These are phyloP conservation scores for Paramecium tetraurelia DNA, from an alignment of 73 alveolate species.

Conservation along the genomic window DNA sequence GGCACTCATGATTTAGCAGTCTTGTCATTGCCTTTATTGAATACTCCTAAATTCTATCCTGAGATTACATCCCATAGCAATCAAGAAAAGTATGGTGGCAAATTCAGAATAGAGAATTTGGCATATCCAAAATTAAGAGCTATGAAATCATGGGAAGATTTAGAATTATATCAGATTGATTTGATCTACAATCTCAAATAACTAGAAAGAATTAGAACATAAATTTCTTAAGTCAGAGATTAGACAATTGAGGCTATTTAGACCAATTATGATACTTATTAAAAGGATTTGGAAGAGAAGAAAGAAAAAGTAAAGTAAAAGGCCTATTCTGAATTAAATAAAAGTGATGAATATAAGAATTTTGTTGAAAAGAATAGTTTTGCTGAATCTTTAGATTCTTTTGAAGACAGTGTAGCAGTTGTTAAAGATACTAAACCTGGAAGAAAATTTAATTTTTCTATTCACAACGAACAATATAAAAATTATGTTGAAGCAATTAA, in stretches of 20 bases:
- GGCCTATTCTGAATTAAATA: slow-evolving; percentile 3
- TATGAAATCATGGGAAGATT: slow-evolving; percentile 36
- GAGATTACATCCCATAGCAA: not conserved
- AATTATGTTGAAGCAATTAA: not conserved
- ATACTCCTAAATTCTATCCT: not conserved
- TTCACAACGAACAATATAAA: not conserved
- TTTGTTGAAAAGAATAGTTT: slow-evolving; percentile 12
- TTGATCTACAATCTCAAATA: slow-evolving; percentile 4
- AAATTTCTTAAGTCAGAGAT: slow-evolving; percentile 9
- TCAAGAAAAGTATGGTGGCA: slow-evolving; percentile 23
- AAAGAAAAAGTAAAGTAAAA: not conserved
- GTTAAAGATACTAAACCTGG: not conserved
- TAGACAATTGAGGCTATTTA: not conserved
- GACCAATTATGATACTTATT: not conserved
- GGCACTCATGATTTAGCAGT: slow-evolving; percentile 18
- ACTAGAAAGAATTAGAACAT: not conserved
- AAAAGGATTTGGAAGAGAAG: not conserved
- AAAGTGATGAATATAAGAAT: not conserved
- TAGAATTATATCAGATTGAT: slow-evolving; percentile 31
- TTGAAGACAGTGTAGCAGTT: not conserved
- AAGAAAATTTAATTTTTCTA: not conserved
- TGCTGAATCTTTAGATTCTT: not conserved
- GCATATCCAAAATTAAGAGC: not conserved
- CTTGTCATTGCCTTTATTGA: not conserved
- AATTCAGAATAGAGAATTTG: slow-evolving; percentile 13